phyloP scores from a whole-genome alignment of 495 filamentous ascomycete species.

The Pseudotulostoma volvatum region DNA sequence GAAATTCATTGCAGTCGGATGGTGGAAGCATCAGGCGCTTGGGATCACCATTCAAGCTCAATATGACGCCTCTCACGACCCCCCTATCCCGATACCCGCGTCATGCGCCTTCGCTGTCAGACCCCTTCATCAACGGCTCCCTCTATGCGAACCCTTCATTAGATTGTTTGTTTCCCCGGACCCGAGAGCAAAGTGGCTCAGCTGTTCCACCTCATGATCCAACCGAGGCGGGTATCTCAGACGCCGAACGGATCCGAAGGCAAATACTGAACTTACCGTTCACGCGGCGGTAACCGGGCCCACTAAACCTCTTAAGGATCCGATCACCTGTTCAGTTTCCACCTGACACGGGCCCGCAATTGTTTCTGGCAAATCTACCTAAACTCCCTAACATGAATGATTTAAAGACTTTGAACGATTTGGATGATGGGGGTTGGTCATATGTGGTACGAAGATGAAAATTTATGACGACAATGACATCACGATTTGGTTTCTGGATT shows the following conservation, averaged over 20 bases:
- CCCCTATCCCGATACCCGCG: slow-evolving; percentile 14
- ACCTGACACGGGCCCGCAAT: no score
- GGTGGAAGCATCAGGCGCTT: slow-evolving; percentile 30
- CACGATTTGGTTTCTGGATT: slow-evolving; percentile 4
- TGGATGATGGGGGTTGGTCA: no score
- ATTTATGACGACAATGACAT: slow-evolving; percentile 3
- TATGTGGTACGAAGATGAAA: background rate
- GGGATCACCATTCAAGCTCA: slow-evolving; percentile 34
- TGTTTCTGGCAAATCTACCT: no score
- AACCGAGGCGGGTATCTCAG: slow-evolving; percentile 25
- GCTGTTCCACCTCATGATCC: slow-evolving; percentile 20
- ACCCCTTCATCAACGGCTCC: slow-evolving; percentile 22
- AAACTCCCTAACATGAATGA: no score
- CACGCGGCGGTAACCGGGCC: slow-evolving; percentile 17
- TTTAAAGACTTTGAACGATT: no score
- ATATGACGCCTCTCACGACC: slow-evolving; percentile 9
- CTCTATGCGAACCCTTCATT: slow-evolving; percentile 7
- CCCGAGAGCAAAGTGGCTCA: slow-evolving; percentile 2
- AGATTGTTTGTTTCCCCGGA: slow-evolving; percentile 1
- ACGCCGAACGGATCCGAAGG: slow-evolving; percentile 32
- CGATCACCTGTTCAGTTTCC: no score
- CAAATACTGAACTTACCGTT: slow-evolving; percentile 29
- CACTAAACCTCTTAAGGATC: no score
- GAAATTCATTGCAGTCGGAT: slow-evolving; percentile 1
- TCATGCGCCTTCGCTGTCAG: slow-evolving; percentile 27